Base-by-base conservation (phyloP, 140 eudicot species). In the Cichorium intybus region DNA sequence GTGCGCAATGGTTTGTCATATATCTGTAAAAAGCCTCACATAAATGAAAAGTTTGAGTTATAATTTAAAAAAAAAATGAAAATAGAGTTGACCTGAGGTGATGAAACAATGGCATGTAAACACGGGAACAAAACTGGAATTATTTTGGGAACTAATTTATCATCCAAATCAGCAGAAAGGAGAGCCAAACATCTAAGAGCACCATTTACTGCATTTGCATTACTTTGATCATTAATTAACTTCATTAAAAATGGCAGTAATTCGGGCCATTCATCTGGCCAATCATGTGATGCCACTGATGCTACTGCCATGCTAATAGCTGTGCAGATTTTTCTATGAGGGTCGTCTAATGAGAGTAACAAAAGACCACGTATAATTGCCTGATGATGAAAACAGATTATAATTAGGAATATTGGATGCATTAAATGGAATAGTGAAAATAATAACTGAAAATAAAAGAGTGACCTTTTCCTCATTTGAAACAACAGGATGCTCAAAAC, bases 211-310 rank as follows among this genome's bases (percentile, higher is more conserved):
- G 97, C 95, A 78, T 86, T 81, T 82, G 81, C 51, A 60, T 93
- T 93, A 55, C 75, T 79, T 67, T 79, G 95, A 68, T 89, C 99
- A 72, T 74, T 86, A 14, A 93, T 80, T 72, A 84, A 68, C 77
- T 80, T 83, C 74, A 93, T 12, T 35, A 93, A 77, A 46, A 80
- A 81, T n/a, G 97, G 93, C 20, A 93, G 67, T 24, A 93, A 74
- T 64, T 93, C 97, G 3, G 97, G 97, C 99, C 99, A 93, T 70
- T 89, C 94, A 71, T 88, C 97, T 33, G 99, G 99, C 97, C 99
- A 93, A 60, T 93, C 97, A 75, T 86, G 81, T 10, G 74, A 84
- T 7, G 97, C 99, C 63, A 88, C 83, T 23, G 95, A 80, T 34
- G 99, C 95, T 64, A 93, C 90, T 3, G 97, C 99, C 88, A 93